A percentile compares a stretch with the other conserved stretches of the same genome.
phyloP scores from a whole-genome alignment of 179 eudicot genomes.

The Patellifolia procumbens region DNA sequence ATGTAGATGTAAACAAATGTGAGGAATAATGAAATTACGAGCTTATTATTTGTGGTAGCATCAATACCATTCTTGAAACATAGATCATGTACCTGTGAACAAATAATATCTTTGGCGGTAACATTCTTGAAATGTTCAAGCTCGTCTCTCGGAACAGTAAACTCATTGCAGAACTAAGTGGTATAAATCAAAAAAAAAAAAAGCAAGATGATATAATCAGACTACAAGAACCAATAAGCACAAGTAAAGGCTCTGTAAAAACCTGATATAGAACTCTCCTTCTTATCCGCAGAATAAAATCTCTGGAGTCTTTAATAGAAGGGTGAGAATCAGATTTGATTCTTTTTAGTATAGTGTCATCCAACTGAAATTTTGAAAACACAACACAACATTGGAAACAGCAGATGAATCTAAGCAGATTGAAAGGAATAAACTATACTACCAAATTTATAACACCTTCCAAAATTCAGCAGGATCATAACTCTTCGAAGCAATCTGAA shows the following conservation, averaged over 20 bases:
- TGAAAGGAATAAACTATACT: background rate
- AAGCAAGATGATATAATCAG: background rate
- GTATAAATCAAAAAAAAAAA: constrained; percentile 7
- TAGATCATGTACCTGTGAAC: constrained; percentile 91
- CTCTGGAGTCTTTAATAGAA: constrained; percentile 70
- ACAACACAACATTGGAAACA: background rate
- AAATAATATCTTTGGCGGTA: constrained; percentile 75
- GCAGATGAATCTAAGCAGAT: too few relatives aligned
- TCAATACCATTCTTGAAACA: too few relatives aligned
- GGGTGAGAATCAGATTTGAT: constrained; percentile 69
- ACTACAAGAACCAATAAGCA: background rate
- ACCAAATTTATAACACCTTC: constrained; percentile 56
- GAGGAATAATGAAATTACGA: too few relatives aligned
- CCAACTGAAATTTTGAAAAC: constrained; percentile 49
- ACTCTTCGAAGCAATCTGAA: constrained; percentile 58
- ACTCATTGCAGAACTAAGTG: constrained; percentile 89
- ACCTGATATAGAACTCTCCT: constrained; percentile 87
- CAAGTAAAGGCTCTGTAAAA: background rate
- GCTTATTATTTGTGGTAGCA: too few relatives aligned
- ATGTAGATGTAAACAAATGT: too few relatives aligned
- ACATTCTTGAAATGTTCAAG: constrained; percentile 64
- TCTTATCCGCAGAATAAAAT: constrained; percentile 72
- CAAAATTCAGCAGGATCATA: constrained; percentile 85
- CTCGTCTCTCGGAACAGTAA: constrained; percentile 72
- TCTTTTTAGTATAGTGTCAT: constrained; percentile 75